These are phyloP conservation scores for Paracoccidioides lutzii DNA, from an alignment of 2,329 filamentous ascomycete genomes.

Conservation along the genomic window DNA sequence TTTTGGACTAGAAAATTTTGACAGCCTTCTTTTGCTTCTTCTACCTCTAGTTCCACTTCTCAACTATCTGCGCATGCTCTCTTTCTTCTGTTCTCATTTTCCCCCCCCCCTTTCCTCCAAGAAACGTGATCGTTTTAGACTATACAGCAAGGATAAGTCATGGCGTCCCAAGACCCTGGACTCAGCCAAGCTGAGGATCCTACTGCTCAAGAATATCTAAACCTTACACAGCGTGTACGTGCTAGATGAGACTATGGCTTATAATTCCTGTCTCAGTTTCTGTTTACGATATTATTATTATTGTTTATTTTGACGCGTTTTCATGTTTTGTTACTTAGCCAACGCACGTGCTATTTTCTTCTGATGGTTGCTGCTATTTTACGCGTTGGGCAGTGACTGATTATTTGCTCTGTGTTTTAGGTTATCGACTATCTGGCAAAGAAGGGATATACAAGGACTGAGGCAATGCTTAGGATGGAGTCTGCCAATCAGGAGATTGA, in stretches of 20 bases:
- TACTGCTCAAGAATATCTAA: neutral
- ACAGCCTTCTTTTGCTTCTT: too few relatives aligned
- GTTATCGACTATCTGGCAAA: slow-evolving; percentile 93
- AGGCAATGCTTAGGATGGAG: slow-evolving; percentile 84
- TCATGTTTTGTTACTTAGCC: neutral
- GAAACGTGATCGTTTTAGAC: neutral
- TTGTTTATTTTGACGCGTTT: neutral
- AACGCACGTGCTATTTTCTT: neutral
- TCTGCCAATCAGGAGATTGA: slow-evolving; percentile 71
- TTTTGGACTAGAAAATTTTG: too few relatives aligned
- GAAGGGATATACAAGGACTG: slow-evolving; percentile 84
- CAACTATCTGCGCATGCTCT: neutral
- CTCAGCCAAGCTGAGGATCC: neutral
- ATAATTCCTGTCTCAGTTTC: neutral
- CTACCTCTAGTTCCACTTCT: too few relatives aligned
- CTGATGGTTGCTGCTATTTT: neutral
- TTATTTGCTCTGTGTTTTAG: slow-evolving; percentile 27
- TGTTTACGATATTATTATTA: neutral
- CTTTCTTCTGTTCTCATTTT: neutral
- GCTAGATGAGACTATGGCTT: neutral
- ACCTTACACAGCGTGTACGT: neutral
- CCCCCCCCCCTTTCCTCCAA: neutral
- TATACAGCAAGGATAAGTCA: neutral
- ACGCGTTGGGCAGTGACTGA: neutral
- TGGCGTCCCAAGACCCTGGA: neutral